A percentile compares a stretch with the other conserved stretches of the same genome.
These are phyloP conservation scores for Ophiocordyceps camponoti-floridani DNA, from an alignment of 2,329 filamentous ascomycete species.

Conservation along the genomic window DNA sequence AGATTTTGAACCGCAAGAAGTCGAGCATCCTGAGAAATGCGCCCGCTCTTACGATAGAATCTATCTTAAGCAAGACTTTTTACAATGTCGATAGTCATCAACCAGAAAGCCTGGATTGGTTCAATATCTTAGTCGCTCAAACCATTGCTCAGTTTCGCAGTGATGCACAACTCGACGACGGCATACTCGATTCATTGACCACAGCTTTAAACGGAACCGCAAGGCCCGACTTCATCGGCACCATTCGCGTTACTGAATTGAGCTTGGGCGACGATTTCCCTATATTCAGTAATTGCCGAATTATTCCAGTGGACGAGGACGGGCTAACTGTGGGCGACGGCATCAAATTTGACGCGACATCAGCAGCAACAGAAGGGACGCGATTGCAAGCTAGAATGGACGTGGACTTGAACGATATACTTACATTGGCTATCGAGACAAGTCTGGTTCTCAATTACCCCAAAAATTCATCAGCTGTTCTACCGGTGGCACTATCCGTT, in stretches of 20 bases:
- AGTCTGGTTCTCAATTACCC: slow-evolving; percentile 91
- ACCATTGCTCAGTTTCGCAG: slow-evolving; percentile 89
- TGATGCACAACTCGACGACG: slow-evolving; percentile 81
- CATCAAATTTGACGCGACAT: slow-evolving; percentile 31
- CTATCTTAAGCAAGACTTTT: slow-evolving; percentile 90
- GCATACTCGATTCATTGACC: slow-evolving; percentile 70
- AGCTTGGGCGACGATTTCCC: slow-evolving; percentile 93
- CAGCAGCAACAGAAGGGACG: slow-evolving; percentile 43
- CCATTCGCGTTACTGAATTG: slow-evolving; percentile 86
- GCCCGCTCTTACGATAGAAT: slow-evolving; percentile 70
- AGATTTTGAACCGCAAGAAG: slow-evolving; percentile 41
- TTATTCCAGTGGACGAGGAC: slow-evolving; percentile 80
- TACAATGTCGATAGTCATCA: slow-evolving; percentile 94
- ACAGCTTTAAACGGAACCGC: slow-evolving; percentile 73
- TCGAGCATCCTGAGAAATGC: slow-evolving; percentile 57
- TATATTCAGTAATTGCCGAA: slow-evolving; percentile 94
- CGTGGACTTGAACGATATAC: slow-evolving; percentile 88
- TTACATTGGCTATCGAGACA: slow-evolving; percentile 87
- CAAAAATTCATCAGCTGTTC: slow-evolving; percentile 68
- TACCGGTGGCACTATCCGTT: slow-evolving; percentile 83
- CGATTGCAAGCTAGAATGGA: slow-evolving; percentile 90
- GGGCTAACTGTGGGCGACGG: slow-evolving; percentile 37
- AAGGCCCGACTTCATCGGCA: slow-evolving; percentile 80
- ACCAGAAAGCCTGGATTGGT: slow-evolving; percentile 94
- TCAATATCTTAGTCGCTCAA: slow-evolving; percentile 92